Conservation (phyloP, 352 stramenopile species). For the Phytophthora megakarya region DNA sequence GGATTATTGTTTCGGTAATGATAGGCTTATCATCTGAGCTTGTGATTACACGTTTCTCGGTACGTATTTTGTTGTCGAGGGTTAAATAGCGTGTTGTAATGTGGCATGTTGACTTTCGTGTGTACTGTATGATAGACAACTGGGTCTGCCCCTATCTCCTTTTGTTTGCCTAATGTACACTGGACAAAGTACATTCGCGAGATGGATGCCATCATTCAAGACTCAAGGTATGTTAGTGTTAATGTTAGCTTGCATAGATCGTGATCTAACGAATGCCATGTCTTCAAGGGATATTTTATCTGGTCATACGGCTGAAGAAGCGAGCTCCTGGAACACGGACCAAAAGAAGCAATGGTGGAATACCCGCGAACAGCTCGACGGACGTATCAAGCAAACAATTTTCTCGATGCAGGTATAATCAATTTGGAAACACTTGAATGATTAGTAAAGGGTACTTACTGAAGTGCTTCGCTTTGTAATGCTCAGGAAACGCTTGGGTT, state of each 20-base stretch:
- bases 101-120: constrained; percentile 12
- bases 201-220: constrained; percentile 53
- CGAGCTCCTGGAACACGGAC: constrained; percentile 52
- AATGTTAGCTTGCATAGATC: background rate
- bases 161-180: constrained; percentile 45
- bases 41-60: constrained; percentile 48
- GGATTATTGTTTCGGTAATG: constrained; percentile 49
- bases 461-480: constrained; percentile 12
- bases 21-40: constrained; percentile 52
- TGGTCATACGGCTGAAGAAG: constrained; percentile 59
- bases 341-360: constrained; percentile 85
- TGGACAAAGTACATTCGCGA: constrained; percentile 53
- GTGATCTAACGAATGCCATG: constrained; percentile 3
- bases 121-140: constrained; percentile 43
- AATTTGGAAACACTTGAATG: background rate
- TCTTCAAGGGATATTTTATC: constrained; percentile 57
- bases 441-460: constrained; percentile 2
- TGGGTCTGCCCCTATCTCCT: constrained; percentile 47
- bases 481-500: constrained; percentile 55
- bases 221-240: constrained; percentile 53
- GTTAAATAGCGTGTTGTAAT: background rate
- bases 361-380: constrained; percentile 62
- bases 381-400: constrained; percentile 45
- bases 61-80: constrained; percentile 32
- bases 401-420: constrained; percentile 56